A percentile compares a stretch with the other conserved stretches of the same genome.
Evolutionary conservation across 2,329 filamentous ascomycete genomes (phyloP).

Genomic region (Calcarisporium arbuscula): DNA sequence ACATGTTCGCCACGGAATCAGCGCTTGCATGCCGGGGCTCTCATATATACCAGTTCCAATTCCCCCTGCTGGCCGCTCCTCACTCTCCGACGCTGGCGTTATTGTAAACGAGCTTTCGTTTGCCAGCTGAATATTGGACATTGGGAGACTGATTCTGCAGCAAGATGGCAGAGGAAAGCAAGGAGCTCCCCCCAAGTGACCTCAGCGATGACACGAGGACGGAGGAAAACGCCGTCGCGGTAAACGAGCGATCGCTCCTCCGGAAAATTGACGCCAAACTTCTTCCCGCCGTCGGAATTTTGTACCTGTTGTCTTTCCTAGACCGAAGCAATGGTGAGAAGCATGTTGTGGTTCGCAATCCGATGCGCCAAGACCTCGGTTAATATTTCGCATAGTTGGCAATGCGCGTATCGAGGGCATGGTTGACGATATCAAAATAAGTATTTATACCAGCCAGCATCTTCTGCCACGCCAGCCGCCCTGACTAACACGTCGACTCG

Average conservation of each 20-base stretch:
- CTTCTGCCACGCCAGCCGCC: conserved; percentile 15
- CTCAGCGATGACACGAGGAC: neutral
- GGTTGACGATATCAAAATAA: conserved; percentile 43
- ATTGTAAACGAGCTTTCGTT: neutral
- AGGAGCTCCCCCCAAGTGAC: neutral
- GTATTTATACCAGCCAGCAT: conserved; percentile 30
- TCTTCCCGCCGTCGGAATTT: conserved; percentile 45
- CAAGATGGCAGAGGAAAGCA: neutral
- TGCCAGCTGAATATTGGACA: neutral
- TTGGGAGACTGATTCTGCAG: neutral
- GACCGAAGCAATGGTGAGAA: conserved; percentile 51
- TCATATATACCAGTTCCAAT: too few relatives aligned
- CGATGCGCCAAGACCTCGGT: conserved; percentile 18
- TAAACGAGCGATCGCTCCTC: conserved; percentile 52
- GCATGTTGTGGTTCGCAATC: conserved; percentile 11
- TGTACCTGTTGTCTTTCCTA: conserved; percentile 52
- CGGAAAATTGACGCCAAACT: conserved; percentile 49
- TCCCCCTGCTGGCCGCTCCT: too few relatives aligned
- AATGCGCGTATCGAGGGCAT: conserved; percentile 54
- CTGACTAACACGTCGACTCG: neutral
- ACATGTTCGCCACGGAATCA: too few relatives aligned
- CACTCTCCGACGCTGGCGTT: too few relatives aligned
- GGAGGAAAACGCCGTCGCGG: conserved; percentile 3
- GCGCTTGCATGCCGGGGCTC: too few relatives aligned
- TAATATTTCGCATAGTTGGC: conserved; percentile 36